Conservation (phyloP, 805 yeast species). For the Metschnikowia corniflorae region DNA sequence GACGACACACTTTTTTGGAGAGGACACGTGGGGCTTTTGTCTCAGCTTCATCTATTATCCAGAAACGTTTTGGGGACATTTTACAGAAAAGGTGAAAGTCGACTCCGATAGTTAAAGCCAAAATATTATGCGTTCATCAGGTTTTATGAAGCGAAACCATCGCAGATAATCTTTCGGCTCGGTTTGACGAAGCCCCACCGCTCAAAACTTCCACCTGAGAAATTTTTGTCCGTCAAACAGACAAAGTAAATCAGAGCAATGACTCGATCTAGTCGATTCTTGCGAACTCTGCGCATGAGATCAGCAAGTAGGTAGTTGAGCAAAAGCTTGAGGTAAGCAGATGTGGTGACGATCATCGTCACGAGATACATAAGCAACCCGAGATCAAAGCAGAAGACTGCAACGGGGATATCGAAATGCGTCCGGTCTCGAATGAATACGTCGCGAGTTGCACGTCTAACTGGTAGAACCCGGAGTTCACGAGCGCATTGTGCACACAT, state of each 20-base stretch:
- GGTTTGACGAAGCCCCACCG: too few species aligned
- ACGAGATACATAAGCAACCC: too few species aligned
- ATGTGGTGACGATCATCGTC: too few species aligned
- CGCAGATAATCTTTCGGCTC: background rate
- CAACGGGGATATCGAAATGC: conserved; percentile 13
- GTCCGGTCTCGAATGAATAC: conserved; percentile 13
- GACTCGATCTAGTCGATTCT: too few species aligned
- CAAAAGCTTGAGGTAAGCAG: too few species aligned
- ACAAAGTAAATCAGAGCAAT: too few species aligned
- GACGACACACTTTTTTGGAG: background rate
- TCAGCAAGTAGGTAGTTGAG: too few species aligned
- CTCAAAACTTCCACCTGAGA: too few species aligned
- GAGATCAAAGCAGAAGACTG: conserved; percentile 13
- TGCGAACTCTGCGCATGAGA: too few species aligned
- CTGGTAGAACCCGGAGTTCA: conserved; percentile 17
- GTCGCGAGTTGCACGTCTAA: conserved; percentile 19
- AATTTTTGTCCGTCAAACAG: too few species aligned
- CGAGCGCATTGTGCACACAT: conserved; percentile 17
- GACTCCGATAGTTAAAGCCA: background rate
- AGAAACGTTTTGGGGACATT: background rate
- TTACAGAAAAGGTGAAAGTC: background rate
- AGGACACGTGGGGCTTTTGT: too few species aligned
- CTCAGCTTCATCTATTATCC: too few species aligned
- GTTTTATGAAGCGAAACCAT: background rate
- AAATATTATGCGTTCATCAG: background rate